Evolutionary conservation across 148 eudicot species (phyloP), one percentile per base, ranked within the genome.

Genomic region (Limonium bicolor): DNA sequence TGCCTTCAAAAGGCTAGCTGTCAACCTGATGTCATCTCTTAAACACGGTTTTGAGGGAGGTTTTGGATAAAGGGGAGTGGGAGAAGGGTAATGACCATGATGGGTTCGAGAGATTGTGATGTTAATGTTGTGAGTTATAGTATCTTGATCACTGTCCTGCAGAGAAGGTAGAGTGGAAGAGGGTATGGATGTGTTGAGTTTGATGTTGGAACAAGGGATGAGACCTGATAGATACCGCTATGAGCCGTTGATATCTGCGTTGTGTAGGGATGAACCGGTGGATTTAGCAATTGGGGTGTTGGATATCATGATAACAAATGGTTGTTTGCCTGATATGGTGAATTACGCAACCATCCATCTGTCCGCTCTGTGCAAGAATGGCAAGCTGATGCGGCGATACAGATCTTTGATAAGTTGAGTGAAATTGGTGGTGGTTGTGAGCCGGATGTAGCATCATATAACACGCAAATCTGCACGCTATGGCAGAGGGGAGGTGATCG

Each of bases 361-460:
- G 39, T 60, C 69, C 25, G 73, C 81, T 38, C 41, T 81, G 60
- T 73, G 92, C 52, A 81, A 76, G 50, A 67, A 51, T 36, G 84
- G 84, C 2, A 71, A 70, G 59, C 69, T 12, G 73, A 68, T 34
- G 65, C 51, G 51, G 92, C 92, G 8, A 11, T 81, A 40, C 63
- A 65, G 44, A 65, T 81, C 4, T 77, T 76, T 51, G 60, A 56
- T 22, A 68, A 56, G 52, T 73, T 81, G n/a, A 50, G 64, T 17
- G 67, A 56, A 1, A 58, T 66, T n/a, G n/a, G n/a, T n/a, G n/a
- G n/a, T n/a, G 92, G 92, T 22, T 76, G 80, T 48, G 65, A 78
- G 7, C 85, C 80, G 0, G 71, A 81, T 55, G 92, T 62, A 37
- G 70, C 71, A 54, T 67, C 85, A 50, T 81, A 73, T 45, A 77